A percentile compares a stretch with the other conserved stretches of the same genome.
These are phyloP conservation scores for Trichosporon sp. DNA, from an alignment of 1,284 basidiomycete species.

Conservation along the genomic window DNA sequence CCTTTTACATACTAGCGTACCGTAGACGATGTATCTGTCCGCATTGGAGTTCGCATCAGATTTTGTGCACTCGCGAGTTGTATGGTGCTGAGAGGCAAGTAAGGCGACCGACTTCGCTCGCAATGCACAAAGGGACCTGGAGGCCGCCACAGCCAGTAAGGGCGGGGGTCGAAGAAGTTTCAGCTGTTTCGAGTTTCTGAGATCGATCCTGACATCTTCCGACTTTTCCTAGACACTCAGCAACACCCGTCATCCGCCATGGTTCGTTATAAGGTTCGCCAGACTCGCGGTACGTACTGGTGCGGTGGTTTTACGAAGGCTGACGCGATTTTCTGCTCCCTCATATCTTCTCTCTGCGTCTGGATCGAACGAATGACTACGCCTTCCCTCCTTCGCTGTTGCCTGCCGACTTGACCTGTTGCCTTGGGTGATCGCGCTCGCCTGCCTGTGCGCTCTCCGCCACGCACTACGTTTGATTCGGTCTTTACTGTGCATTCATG, in stretches of 20 bases:
- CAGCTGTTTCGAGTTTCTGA: neutral
- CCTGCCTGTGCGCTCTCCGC: too few species aligned
- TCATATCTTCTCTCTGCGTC: neutral
- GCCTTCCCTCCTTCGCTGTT: neutral
- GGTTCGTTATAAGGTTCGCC: slow-evolving; percentile 2
- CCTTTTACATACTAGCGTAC: slow-evolving; percentile 1
- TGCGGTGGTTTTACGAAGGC: neutral
- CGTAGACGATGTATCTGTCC: slow-evolving; percentile 4
- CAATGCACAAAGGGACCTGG: too few species aligned
- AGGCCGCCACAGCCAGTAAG: neutral
- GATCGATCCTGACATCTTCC: neutral
- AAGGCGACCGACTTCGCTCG: too few species aligned
- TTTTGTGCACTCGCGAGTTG: neutral
- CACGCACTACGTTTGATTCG: too few species aligned
- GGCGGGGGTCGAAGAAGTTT: neutral
- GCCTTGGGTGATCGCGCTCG: too few species aligned
- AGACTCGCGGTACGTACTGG: neutral
- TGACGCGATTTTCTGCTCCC: neutral
- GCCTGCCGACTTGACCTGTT: too few species aligned
- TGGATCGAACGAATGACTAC: neutral
- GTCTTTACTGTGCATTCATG: too few species aligned
- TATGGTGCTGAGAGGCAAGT: neutral
- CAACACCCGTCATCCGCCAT: neutral
- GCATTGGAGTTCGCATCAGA: neutral
- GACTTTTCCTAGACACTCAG: neutral